Conservation (phyloP, 129 eudicot genomes). For the Daucus carota region DNA sequence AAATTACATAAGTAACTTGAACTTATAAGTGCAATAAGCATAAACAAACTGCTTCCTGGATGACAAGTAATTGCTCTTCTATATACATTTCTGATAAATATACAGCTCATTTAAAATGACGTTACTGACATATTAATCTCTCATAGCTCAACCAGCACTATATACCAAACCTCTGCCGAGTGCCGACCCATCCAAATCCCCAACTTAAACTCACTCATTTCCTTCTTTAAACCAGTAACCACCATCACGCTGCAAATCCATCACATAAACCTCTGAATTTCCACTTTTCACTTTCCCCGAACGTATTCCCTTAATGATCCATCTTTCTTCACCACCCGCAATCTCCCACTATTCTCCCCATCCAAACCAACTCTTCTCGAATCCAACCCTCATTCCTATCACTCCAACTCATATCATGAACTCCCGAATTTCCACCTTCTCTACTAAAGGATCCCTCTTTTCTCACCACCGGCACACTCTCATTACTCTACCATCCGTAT, state of each 20-base stretch:
- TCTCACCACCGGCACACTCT: no score
- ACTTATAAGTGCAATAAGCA: background rate
- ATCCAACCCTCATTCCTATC: background rate
- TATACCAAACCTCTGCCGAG: background rate
- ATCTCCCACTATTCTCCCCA: background rate
- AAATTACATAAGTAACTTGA: background rate
- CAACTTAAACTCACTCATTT: slow-evolving; percentile 5
- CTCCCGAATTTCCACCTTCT: background rate
- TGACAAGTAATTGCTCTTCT: background rate
- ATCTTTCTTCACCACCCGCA: background rate
- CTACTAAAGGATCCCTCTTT: no score
- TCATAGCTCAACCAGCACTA: background rate
- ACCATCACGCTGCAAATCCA: slow-evolving; percentile 77
- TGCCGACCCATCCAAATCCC: background rate
- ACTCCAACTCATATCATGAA: background rate
- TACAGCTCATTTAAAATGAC: background rate
- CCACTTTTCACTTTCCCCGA: slow-evolving; percentile 9
- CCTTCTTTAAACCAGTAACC: slow-evolving; percentile 39
- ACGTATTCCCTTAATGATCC: background rate
- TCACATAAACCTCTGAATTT: slow-evolving; percentile 44
- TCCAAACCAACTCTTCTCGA: background rate
- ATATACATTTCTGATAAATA: background rate
- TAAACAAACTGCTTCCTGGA: background rate
- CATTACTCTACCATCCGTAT: no score
- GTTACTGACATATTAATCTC: slow-evolving; percentile 17